Conservation (phyloP, 106 monocot genomes). For the Phalaenopsis aphrodite region DNA sequence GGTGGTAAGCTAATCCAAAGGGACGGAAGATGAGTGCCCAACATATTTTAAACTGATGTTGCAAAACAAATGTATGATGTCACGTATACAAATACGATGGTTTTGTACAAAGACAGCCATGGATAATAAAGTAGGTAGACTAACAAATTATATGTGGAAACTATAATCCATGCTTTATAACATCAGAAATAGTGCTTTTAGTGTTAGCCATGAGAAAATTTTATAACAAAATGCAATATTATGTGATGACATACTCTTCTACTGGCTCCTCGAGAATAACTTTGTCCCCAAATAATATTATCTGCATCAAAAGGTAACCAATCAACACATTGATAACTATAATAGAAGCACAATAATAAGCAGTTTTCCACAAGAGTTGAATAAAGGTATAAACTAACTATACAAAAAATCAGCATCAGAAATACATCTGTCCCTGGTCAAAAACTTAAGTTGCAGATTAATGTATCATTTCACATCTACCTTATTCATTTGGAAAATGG, state of each 20-base stretch:
- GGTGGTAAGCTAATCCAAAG: no score
- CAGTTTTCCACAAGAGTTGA: neutral
- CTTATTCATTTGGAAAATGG: neutral
- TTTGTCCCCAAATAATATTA: conserved; percentile 78
- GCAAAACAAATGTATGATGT: neutral
- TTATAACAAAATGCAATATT: neutral
- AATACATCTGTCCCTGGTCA: neutral
- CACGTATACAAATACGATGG: neutral
- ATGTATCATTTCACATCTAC: neutral
- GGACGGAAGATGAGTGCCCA: neutral
- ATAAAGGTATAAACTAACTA: neutral
- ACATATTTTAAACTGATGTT: neutral
- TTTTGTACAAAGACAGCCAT: neutral
- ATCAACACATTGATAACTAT: neutral
- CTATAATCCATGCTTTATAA: neutral
- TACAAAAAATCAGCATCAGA: neutral
- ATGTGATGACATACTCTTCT: conserved; percentile 51
- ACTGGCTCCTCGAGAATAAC: conserved; percentile 89
- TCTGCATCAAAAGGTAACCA: conserved; percentile 37
- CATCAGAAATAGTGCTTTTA: neutral
- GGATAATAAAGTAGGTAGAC: no score
- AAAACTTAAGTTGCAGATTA: neutral
- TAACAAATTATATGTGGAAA: neutral
- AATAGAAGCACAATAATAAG: neutral
- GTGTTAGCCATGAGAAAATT: neutral